Conservation (phyloP, 805 yeast genomes). For the Spencermartinsiella europaea region DNA sequence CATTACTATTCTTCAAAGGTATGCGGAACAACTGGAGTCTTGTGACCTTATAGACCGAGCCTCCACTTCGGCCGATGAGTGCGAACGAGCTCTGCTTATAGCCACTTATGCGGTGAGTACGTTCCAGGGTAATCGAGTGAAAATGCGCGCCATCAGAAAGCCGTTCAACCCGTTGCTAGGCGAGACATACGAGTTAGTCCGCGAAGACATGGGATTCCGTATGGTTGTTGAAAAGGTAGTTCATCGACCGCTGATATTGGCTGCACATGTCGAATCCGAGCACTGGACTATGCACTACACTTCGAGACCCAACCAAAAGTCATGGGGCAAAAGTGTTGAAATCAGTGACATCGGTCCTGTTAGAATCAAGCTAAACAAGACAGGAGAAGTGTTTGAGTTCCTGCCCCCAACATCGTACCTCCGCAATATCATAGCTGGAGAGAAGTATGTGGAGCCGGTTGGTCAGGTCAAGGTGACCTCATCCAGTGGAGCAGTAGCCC, state of each 20-base stretch:
- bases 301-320: constrained; percentile 62
- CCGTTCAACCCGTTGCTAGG: constrained; percentile 95
- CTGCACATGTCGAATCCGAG: constrained; percentile 64
- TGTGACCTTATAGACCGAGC: constrained; percentile 61
- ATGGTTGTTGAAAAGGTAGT: constrained; percentile 77
- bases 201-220: constrained; percentile 76
- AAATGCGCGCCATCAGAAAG: constrained; percentile 72
- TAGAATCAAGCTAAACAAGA: constrained; percentile 47
- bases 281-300: constrained; percentile 51
- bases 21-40: constrained; percentile 78
- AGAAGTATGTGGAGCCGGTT: constrained; percentile 84
- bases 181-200: constrained; percentile 84
- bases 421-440: constrained; percentile 90
- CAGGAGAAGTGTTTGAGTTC: constrained; percentile 76
- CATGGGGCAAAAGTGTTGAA: constrained; percentile 94
- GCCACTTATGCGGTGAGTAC: constrained; percentile 81
- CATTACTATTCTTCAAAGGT: constrained; percentile 69
- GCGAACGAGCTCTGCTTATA: constrained; percentile 58
- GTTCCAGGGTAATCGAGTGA: constrained; percentile 64
- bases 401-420: constrained; percentile 74
- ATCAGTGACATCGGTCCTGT: constrained; percentile 69
- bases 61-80: constrained; percentile 42
- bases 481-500: constrained; percentile 63
- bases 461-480: constrained; percentile 62
- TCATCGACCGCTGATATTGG: constrained; percentile 84